Evolutionary conservation across 345 rosid species (phyloP).

Genomic region (Arabidopsis thaliana): TAIR10.1 NC_003076.8:22660001-22660500

Average conservation of each 20-base stretch:
- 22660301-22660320: slow-evolving; percentile 24
- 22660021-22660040: background rate
- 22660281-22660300: slow-evolving; percentile 5
- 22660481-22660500: background rate
- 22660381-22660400: background rate
- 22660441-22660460: slow-evolving; percentile 31
- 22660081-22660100: background rate
- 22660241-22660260: slow-evolving; percentile 53
- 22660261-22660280: background rate
- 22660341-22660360: slow-evolving; percentile 22
- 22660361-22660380: slow-evolving; percentile 19
- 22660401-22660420: slow-evolving; percentile 15
- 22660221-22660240: slow-evolving; percentile 51
- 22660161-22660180: slow-evolving; percentile 63
- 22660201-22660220: slow-evolving; percentile 73
- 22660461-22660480: slow-evolving; percentile 29
- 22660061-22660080: background rate
- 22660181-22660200: slow-evolving; percentile 96
- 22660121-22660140: background rate
- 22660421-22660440: slow-evolving; percentile 33
- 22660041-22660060: slow-evolving; percentile 5
- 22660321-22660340: slow-evolving; percentile 42
- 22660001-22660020: slow-evolving; percentile 11
- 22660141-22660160: background rate
- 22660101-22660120: background rate